Evolutionary conservation across 257 asterid genomes (phyloP), one percentile per base, ranked within the genome.

Genomic region (Nicotiana sylvestris): DNA sequence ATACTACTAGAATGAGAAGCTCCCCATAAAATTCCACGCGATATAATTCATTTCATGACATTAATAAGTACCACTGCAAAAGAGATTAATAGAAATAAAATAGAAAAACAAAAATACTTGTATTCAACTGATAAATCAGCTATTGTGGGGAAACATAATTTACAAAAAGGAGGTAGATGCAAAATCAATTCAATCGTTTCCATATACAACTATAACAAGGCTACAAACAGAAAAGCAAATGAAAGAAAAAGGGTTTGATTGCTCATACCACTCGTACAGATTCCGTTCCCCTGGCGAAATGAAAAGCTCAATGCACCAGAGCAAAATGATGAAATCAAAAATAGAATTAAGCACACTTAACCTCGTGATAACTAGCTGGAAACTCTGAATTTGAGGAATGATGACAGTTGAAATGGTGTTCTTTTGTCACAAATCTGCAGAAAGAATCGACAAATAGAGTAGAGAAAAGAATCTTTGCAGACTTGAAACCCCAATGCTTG

Each of bases 371-470:
- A 83, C 76, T 53, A 82, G n/a, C 32, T 30, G 53, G 81, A 84
- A 27, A 74, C 85, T 81, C 82, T 80, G 83, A 84, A 65, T 82
- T 66, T 25, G 84, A 76, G 77, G 83, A 62, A 77, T 76, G 72
- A 82, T 64, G 72, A 84, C 81, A 70, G 81, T 84, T 86, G 56
- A 79, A 76, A 18, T 51, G 80, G 17, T 76, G 64, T 46, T 39
- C 16, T 72, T 85, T 88, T 72, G 77, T 77, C 83, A 80, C 53
- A 76, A 33, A 64, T 82, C 89, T 80, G 91, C 88, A 70, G 88
- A 88, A 93, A 84, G 91, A 90, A 91, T 85, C 81, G 90, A 91
- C 72, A 82, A 89, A 87, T 84, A 77, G 66, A 53, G 68, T 68
- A 37, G 77, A 85, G 39, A 39, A 81, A 46, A 72, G 81, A 76